Base-by-base conservation (phyloP, 371 early-diverging fungal genomes). In the Mucor lusitanicus region DNA sequence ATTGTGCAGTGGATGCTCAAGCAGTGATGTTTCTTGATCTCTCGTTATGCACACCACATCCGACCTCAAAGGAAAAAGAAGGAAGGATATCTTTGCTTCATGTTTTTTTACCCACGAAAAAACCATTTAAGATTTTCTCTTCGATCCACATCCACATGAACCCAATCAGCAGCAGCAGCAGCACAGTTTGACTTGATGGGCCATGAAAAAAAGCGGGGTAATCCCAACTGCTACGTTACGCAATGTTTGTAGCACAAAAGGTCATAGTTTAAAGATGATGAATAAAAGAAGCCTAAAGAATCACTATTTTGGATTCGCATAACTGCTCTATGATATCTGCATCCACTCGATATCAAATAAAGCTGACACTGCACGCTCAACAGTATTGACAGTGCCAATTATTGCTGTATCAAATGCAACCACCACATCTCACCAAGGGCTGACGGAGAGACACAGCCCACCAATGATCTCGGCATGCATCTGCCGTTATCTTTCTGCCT, bases 121-220 rank as follows among this genome's bases (percentile, higher is more conserved):
- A 46, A 23, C 44, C 42, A 64, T 50, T 65, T 65, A 50, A 58
- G 35, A 17, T 48, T 58, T 65, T 59, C n/a, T n/a, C 25, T 30
- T 15, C 25, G 23, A 25, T 32, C 46, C 27, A n/a, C n/a, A 35
- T 65, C 48, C 46, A 65, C 48, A 39, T 42, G 32, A 48, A 53
- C 23, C 65, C 33, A 59, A 64, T 64, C 56, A 63, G 28, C 33
- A 58, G 11, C 21, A 30, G 6, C 30, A n/a, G n/a, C n/a, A 46
- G 21, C 46, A 11, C 21, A 19, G 46, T 46, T 46, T 46, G 21
- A 23, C 40, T 56, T 17, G 50, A 67, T 67, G 61, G 61, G 61
- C 67, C 67, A 61, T 67, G 67, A 61, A 67, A 67, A 67, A 61
- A 61, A 67, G 67, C 61, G 61, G 61, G 61, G 67, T 67, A 61